phyloP scores from a whole-genome alignment of 371 early-diverging fungal species.

The Nematocida major region DNA sequence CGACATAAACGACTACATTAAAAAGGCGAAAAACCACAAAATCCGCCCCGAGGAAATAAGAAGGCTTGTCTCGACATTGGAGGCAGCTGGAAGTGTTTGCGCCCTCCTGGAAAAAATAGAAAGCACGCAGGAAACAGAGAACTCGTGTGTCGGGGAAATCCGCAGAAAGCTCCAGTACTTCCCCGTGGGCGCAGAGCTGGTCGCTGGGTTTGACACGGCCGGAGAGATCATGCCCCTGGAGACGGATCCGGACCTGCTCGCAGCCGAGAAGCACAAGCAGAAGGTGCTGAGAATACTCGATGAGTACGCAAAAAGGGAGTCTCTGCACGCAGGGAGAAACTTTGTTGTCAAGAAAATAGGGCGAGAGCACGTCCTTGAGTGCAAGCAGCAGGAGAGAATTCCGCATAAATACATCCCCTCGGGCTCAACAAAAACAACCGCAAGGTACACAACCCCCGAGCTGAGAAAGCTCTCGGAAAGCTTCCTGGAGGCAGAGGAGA shows the following conservation, averaged over 20 bases:
- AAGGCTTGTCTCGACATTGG: not conserved
- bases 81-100: not conserved
- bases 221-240: slow-evolving; percentile 54
- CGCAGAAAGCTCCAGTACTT: not conserved
- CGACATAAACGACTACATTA: slow-evolving; percentile 81
- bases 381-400: not conserved
- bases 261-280: slow-evolving; percentile 18
- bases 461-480: slow-evolving; percentile 69
- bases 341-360: slow-evolving; percentile 42
- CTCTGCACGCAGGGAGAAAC: not conserved
- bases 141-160: slow-evolving; percentile 3
- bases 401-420: slow-evolving; percentile 69
- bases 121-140: not conserved
- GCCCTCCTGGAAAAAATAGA: slow-evolving; percentile 1
- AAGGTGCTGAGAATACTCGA: slow-evolving; percentile 46
- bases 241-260: slow-evolving; percentile 43
- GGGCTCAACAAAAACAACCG: slow-evolving; percentile 69
- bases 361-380: slow-evolving; percentile 39
- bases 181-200: not conserved
- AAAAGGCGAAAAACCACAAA: slow-evolving; percentile 76
- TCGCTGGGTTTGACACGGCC: slow-evolving; percentile 18
- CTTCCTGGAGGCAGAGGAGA: slow-evolving; percentile 76
- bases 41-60: slow-evolving; percentile 67
- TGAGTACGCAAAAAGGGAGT: slow-evolving; percentile 49
- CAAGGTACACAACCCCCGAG: slow-evolving; percentile 75